phyloP scores from a whole-genome alignment of 2,329 filamentous ascomycete species.

The Nemania sp. region DNA sequence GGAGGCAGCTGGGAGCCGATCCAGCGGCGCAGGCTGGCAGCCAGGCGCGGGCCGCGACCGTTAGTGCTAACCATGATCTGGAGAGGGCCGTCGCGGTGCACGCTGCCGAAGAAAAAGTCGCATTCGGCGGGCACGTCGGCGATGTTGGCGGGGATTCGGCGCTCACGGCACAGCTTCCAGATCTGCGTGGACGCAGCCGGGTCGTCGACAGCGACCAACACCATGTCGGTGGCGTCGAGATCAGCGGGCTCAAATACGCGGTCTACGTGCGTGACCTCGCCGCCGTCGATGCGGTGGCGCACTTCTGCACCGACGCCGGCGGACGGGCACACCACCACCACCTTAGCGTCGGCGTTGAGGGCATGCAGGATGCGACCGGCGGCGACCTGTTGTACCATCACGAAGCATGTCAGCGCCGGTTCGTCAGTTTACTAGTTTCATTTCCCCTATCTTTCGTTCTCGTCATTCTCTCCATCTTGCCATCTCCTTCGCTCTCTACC shows the following conservation, averaged over 20 bases:
- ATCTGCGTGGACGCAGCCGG: constrained; percentile 86
- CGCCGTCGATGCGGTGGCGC: constrained; percentile 72
- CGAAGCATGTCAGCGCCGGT: constrained; percentile 18
- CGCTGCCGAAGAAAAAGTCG: constrained; percentile 97
- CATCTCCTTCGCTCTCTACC: too few relatives aligned
- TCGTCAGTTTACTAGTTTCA: background rate
- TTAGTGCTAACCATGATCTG: constrained; percentile 99
- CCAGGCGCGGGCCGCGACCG: constrained; percentile 89
- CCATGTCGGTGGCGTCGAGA: constrained; percentile 78
- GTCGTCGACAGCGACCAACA: constrained; percentile 91
- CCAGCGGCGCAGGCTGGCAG: constrained; percentile 79
- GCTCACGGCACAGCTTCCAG: constrained; percentile 90
- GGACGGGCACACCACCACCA: constrained; percentile 81
- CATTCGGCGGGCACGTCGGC: constrained; percentile 96
- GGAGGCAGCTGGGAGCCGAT: constrained; percentile 77
- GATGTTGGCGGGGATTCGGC: constrained; percentile 86
- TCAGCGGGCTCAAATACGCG: constrained; percentile 86
- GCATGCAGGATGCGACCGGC: constrained; percentile 92
- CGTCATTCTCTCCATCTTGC: too few relatives aligned
- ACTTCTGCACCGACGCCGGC: constrained; percentile 88
- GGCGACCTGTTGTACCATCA: constrained; percentile 68
- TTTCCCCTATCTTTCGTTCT: background rate
- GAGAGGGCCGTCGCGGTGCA: constrained; percentile 90
- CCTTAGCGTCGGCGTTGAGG: constrained; percentile 86
- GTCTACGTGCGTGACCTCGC: constrained; percentile 78